Evolutionary conservation across 768 basidiomycete species (phyloP).

Genomic region (Xerocomellus intermedius): DNA sequence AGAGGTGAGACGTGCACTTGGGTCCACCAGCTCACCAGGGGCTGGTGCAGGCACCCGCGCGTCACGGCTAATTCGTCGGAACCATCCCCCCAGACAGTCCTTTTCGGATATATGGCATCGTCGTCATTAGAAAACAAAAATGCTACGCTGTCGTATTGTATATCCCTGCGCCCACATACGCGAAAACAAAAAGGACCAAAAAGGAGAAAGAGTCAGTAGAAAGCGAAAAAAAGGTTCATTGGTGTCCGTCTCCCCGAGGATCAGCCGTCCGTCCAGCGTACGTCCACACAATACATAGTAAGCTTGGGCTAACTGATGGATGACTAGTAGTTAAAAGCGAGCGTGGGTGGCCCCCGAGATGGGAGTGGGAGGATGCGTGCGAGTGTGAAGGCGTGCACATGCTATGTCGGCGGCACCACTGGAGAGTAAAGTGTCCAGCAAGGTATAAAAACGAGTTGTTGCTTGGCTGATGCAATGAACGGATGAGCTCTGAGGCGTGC

Average conservation of each 20-base stretch:
- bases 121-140: conserved; percentile 28
- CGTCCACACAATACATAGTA: conserved; percentile 28
- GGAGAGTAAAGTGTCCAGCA: conserved; percentile 23
- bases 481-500: conserved; percentile 17
- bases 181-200: conserved; percentile 17
- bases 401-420: conserved; percentile 13
- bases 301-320: conserved; percentile 11
- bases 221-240: conserved; percentile 15
- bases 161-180: conserved; percentile 21
- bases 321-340: conserved; percentile 18
- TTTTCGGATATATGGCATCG: conserved; percentile 7
- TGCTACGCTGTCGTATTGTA: conserved; percentile 30
- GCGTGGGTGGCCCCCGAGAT: conserved; percentile 15
- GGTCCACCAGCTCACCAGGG: background rate
- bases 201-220: conserved; percentile 13
- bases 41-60: conserved; percentile 12
- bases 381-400: conserved; percentile 7
- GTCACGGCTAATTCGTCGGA: background rate
- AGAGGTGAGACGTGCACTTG: conserved; percentile 12
- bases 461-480: conserved; percentile 28
- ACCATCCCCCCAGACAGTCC: conserved; percentile 22
- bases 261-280: conserved; percentile 25
- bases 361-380: background rate
- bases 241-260: conserved; percentile 25
- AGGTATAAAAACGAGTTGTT: conserved; percentile 18